Evolutionary conservation across 31 red algal genomes (phyloP), one percentile per base, ranked within the genome.

Genomic region (Endocladia muricata): DNA sequence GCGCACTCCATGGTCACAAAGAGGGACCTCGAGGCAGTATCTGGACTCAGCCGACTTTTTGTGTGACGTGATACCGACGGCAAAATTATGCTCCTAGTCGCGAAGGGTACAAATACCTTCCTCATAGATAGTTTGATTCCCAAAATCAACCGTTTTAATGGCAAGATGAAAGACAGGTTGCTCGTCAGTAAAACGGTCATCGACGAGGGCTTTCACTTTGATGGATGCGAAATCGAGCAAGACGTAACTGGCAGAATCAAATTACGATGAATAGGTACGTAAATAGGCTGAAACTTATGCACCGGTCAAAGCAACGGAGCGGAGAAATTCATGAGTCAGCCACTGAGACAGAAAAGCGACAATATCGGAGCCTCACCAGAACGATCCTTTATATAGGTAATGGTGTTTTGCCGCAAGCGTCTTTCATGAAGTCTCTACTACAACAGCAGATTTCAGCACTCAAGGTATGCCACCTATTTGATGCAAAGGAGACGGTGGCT

Each of bases 401-500:
- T 30, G 36, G 67, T 25, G 0, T 21, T 38, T 38, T 71, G n/a
- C 37, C 67, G 0, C 37, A 71, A 42, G 37, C 67, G 23, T 15
- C 67, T 0, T 71, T 49, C 67, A 1, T 44, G 7, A 30, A 15
- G 17, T 71, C 67, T 44, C 13, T 0, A 30, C 23, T 44, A 42
- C 67, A 71, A 38, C 67, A 71, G 29, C n/a, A 71, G n/a, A 42
- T 71, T 25, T 4, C 67, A 15, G 22, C 13, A 5, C 67, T 44
- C n/a, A 71, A 23, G 32, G 33, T 71, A 22, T 37, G 8, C 13
- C 33, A 71, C 37, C n/a, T 71, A 9, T 47, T 15, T 0, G 40
- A 41, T 21, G 67, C 67, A 5, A 71, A 71, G 21, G 32, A 38
- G 3, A 44, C 22, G 33, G 29, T 47, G 3, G 23, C 25, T 0